phyloP scores from a whole-genome alignment of 2,329 filamentous ascomycete species.

The Stemphylium beticola region DNA sequence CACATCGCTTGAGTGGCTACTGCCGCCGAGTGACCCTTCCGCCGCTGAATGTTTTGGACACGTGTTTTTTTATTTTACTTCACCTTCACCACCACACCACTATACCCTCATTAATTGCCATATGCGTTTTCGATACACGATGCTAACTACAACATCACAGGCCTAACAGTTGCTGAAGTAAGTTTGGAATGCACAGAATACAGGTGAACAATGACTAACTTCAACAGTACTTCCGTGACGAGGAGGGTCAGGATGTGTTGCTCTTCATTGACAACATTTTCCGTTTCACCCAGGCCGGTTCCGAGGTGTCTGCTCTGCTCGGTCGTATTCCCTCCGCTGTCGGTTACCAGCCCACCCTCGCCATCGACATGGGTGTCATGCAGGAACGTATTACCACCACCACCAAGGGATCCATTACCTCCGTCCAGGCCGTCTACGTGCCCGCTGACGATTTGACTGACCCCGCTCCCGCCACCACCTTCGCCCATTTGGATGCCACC shows the following conservation, averaged over 20 bases:
- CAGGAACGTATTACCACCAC: constrained; percentile 99
- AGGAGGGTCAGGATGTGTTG: constrained; percentile 91
- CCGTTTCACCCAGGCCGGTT: constrained; percentile 79
- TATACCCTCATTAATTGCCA: too few species aligned
- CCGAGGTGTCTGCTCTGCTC: constrained; percentile 98
- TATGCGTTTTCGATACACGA: too few species aligned
- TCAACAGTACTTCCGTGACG: constrained; percentile 82
- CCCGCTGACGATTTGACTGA: constrained; percentile 99
- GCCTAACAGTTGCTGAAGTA: too few species aligned
- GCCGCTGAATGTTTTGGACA: too few species aligned
- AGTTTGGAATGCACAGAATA: too few species aligned
- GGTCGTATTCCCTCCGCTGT: constrained; percentile 99
- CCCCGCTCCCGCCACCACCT: constrained; percentile 98
- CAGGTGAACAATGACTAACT: constrained; percentile 56
- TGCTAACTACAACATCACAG: too few species aligned
- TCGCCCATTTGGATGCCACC: constrained; percentile 99
- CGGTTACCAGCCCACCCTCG: constrained; percentile 75
- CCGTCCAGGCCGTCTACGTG: constrained; percentile 99
- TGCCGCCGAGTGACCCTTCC: too few species aligned
- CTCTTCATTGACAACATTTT: constrained; percentile 99
- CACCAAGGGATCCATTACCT: constrained; percentile 99
- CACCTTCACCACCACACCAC: too few species aligned
- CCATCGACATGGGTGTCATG: constrained; percentile 59
- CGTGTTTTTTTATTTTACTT: too few species aligned
- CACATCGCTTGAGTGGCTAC: too few species aligned